Conservation (phyloP, 2,329 filamentous ascomycete species). For the Corynespora cassiicola region DNA sequence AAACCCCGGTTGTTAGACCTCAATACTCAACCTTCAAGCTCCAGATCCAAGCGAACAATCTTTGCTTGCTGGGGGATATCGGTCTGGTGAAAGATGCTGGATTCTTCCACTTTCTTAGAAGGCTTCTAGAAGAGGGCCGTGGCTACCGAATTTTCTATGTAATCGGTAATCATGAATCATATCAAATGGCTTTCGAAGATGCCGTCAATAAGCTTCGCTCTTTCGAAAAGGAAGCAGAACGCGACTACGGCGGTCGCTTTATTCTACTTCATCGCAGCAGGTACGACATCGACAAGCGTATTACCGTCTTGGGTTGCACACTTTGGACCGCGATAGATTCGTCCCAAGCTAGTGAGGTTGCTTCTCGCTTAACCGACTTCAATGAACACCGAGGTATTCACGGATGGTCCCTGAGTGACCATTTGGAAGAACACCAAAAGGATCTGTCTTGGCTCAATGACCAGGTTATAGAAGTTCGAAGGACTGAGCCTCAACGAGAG, state of each 20-base stretch:
- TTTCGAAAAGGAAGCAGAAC: constrained; percentile 17
- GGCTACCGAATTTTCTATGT: constrained; percentile 19
- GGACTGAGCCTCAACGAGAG: constrained; percentile 19
- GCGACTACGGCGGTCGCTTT: constrained; percentile 15
- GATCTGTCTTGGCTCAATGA: constrained; percentile 56
- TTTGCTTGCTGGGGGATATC: constrained; percentile 25
- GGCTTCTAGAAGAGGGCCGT: constrained; percentile 7
- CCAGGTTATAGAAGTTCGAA: constrained; percentile 31
- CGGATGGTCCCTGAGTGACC: constrained; percentile 47
- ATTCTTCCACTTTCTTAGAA: constrained; percentile 20
- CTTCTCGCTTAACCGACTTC: constrained; percentile 23
- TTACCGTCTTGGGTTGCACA: constrained; percentile 29
- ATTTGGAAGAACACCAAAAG: constrained; percentile 45
- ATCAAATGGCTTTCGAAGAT: constrained; percentile 7
- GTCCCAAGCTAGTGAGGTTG: constrained; percentile 6
- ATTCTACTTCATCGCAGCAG: constrained; percentile 20
- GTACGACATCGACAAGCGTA: constrained; percentile 13
- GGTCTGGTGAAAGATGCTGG: constrained; percentile 14
- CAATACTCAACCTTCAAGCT: constrained; percentile 15
- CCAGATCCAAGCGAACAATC: constrained; percentile 10
- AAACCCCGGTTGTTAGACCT: constrained; percentile 14
- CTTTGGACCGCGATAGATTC: constrained; percentile 15
- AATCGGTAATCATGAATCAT: constrained; percentile 28
- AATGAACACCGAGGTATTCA: constrained; percentile 20
- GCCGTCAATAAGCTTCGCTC: constrained; percentile 7